Percentiles rank a stretch among this genome's conserved stretches.
Conservation (phyloP, 805 yeast species). For the Ogataea populi-albae region DNA sequence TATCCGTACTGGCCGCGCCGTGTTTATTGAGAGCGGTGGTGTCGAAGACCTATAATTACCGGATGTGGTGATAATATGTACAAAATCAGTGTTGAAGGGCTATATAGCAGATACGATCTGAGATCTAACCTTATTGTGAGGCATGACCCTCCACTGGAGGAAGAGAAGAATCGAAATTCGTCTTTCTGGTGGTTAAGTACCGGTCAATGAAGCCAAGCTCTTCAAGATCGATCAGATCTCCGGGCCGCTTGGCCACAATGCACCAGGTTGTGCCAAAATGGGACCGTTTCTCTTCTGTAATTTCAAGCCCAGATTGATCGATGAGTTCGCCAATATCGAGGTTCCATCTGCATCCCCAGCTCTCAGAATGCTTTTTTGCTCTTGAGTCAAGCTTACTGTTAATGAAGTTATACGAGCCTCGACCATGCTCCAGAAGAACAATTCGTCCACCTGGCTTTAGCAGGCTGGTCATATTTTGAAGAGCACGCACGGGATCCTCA, state of each 20-base stretch:
- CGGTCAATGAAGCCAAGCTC: slow-evolving; percentile 52
- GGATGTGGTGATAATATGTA: neutral
- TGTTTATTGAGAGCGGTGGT: too few species aligned
- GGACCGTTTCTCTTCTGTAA: slow-evolving; percentile 73
- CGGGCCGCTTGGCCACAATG: slow-evolving; percentile 71
- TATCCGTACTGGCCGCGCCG: too few species aligned
- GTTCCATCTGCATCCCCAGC: slow-evolving; percentile 99
- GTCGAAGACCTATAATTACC: too few species aligned
- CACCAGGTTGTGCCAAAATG: slow-evolving; percentile 95
- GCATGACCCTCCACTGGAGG: too few species aligned
- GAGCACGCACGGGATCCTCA: slow-evolving; percentile 82
- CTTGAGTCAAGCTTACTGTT: slow-evolving; percentile 79
- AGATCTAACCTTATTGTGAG: too few species aligned
- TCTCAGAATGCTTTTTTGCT: slow-evolving; percentile 76
- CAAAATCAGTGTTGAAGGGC: neutral
- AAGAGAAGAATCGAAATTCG: slow-evolving; percentile 32
- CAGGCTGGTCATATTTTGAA: slow-evolving; percentile 66
- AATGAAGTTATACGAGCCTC: slow-evolving; percentile 75
- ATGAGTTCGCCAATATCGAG: slow-evolving; percentile 86
- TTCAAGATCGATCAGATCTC: slow-evolving; percentile 49
- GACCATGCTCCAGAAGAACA: slow-evolving; percentile 86
- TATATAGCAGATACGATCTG: too few species aligned
- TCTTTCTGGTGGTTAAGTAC: slow-evolving; percentile 37
- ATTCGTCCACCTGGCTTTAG: slow-evolving; percentile 90
- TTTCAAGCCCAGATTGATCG: slow-evolving; percentile 77